Evolutionary conservation across 768 basidiomycete genomes (phyloP).

Genomic region (Lepiota venenata): DNA sequence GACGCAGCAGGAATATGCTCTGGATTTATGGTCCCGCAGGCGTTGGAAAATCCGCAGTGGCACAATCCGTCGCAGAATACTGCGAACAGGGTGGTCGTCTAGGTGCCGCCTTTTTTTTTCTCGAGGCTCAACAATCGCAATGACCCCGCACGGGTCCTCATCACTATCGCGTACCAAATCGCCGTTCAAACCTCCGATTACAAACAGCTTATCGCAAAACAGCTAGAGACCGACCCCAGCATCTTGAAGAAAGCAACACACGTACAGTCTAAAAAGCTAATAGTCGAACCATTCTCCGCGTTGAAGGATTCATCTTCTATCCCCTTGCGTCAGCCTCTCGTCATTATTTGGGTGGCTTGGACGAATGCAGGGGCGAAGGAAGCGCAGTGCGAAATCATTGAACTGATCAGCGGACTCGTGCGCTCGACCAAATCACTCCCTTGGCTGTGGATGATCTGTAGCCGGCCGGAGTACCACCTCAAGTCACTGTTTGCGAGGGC

Average conservation of each 20-base stretch:
- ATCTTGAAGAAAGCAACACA: background rate
- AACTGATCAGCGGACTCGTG: too few species aligned
- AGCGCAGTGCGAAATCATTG: too few species aligned
- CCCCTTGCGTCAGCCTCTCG: too few species aligned
- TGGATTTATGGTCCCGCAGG: conserved; percentile 11
- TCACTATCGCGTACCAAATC: conserved; percentile 9
- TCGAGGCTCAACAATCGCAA: background rate
- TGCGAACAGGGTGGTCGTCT: background rate
- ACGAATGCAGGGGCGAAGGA: too few species aligned
- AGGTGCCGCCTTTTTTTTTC: conserved; percentile 9
- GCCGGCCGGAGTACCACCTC: too few species aligned
- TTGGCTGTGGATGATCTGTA: too few species aligned
- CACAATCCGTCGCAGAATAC: conserved; percentile 1
- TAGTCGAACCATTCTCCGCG: background rate
- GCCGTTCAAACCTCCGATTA: background rate
- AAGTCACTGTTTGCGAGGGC: too few species aligned
- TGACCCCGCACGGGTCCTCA: background rate
- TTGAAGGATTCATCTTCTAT: too few species aligned
- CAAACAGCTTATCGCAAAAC: background rate
- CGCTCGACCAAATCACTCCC: too few species aligned
- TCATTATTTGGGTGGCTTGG: too few species aligned
- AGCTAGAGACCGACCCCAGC: background rate
- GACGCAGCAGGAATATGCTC: background rate
- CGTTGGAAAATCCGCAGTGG: conserved; percentile 10
- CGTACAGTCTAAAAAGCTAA: background rate